These are phyloP conservation scores for Penicillium arizonense DNA, from an alignment of 495 filamentous ascomycete genomes.

Conservation along the genomic window DNA sequence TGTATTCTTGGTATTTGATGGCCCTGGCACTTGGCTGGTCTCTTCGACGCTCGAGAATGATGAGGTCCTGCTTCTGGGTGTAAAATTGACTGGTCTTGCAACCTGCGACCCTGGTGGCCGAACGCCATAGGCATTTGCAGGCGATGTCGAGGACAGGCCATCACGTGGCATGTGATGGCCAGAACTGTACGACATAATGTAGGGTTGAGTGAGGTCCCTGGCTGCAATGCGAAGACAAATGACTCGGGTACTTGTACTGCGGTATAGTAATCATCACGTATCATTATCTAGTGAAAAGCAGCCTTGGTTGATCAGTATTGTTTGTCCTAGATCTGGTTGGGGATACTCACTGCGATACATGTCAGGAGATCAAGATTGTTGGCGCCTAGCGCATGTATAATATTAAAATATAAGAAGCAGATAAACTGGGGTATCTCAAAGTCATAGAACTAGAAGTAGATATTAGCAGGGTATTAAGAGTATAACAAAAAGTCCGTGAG, in stretches of 20 bases:
- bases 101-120: conserved; percentile 27
- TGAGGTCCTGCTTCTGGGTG: conserved; percentile 22
- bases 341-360: conserved; percentile 4
- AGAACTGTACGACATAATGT: conserved; percentile 40
- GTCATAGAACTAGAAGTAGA: conserved; percentile 4
- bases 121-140: conserved; percentile 17
- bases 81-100: conserved; percentile 24
- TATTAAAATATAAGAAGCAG: conserved; percentile 14
- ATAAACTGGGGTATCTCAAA: conserved; percentile 13
- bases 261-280: conserved; percentile 37
- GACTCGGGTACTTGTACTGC: conserved; percentile 23
- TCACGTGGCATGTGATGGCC: conserved; percentile 33
- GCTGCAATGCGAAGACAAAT: conserved; percentile 29
- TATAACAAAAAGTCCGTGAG: conserved; percentile 15
- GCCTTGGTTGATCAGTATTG: neutral
- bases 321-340: neutral
- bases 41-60: conserved; percentile 32
- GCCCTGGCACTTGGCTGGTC: conserved; percentile 18
- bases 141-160: conserved; percentile 22
- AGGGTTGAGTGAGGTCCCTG: conserved; percentile 23
- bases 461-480: conserved; percentile 5
- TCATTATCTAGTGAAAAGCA: neutral
- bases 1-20: conserved; percentile 17
- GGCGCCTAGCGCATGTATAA: conserved; percentile 10
- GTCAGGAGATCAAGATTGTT: conserved; percentile 11